Evolutionary conservation across 352 stramenopile species (phyloP).

Genomic region (Blastocystis sp.): DNA sequence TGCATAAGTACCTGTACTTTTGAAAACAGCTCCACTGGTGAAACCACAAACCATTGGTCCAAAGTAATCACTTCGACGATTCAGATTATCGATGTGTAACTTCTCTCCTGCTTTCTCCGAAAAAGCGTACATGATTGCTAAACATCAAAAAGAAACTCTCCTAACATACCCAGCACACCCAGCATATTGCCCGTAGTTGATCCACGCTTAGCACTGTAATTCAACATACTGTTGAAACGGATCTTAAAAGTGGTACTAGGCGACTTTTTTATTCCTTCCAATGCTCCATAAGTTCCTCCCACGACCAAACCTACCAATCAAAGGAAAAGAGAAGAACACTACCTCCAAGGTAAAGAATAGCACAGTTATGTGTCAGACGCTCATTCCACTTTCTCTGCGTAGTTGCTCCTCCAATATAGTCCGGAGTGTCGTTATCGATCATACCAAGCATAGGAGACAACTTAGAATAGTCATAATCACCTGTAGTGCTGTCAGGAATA

Average conservation of each 20-base stretch:
- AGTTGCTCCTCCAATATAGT: conserved; percentile 25
- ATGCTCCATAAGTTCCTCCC: conserved; percentile 23
- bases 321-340: not conserved
- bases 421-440: conserved; percentile 40
- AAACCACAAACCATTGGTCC: conserved; percentile 62
- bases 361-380: conserved; percentile 16
- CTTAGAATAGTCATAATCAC: conserved; percentile 61
- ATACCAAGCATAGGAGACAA: conserved; percentile 59
- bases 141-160: not conserved
- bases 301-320: conserved; percentile 1
- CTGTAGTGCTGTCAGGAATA: not conserved
- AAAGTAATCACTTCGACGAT: conserved; percentile 34
- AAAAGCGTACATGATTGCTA: conserved; percentile 35
- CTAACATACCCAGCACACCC: conserved; percentile 3
- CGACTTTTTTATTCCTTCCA: conserved; percentile 18
- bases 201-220: conserved; percentile 51
- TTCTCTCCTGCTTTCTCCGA: not conserved
- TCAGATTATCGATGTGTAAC: conserved; percentile 6
- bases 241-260: conserved; percentile 49
- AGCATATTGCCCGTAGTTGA: conserved; percentile 40
- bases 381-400: conserved; percentile 11
- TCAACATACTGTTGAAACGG: conserved; percentile 66
- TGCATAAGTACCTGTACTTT: conserved; percentile 21
- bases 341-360: conserved; percentile 15
- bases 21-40: conserved; percentile 32